Percentiles rank a stretch among this genome's conserved stretches.
These are phyloP conservation scores for Aspergillus unguis DNA, from an alignment of 2,329 filamentous ascomycete species.

Conservation along the genomic window DNA sequence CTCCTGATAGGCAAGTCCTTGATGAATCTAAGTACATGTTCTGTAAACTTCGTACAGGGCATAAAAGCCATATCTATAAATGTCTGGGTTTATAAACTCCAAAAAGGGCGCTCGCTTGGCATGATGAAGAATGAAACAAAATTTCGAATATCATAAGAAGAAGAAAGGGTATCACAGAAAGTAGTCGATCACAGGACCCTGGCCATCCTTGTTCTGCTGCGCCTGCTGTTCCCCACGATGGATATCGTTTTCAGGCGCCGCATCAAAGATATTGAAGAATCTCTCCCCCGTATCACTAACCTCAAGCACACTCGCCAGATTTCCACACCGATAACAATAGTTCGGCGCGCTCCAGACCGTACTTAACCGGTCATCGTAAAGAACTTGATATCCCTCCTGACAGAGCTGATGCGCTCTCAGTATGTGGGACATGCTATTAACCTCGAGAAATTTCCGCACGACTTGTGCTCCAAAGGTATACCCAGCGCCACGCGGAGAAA, in stretches of 20 bases:
- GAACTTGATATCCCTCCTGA: slow-evolving; percentile 94
- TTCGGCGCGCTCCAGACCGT: slow-evolving; percentile 99
- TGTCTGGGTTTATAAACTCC: slow-evolving; percentile 29
- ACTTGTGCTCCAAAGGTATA: slow-evolving; percentile 98
- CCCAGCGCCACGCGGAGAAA: slow-evolving; percentile 87
- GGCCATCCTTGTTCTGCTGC: slow-evolving; percentile 65
- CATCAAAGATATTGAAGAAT: slow-evolving; percentile 97
- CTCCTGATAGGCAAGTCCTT: neutral
- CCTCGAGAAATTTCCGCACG: slow-evolving; percentile 94
- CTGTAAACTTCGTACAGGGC: slow-evolving; percentile 15
- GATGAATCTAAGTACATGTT: slow-evolving; percentile 13
- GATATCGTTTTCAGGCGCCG: slow-evolving; percentile 85
- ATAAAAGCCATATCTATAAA: slow-evolving; percentile 26
- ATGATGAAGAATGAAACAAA: slow-evolving; percentile 12
- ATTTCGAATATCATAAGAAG: slow-evolving; percentile 14
- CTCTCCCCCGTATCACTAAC: slow-evolving; percentile 89
- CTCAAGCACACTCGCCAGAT: slow-evolving; percentile 94
- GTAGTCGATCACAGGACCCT: slow-evolving; percentile 66
- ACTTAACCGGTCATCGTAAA: slow-evolving; percentile 90
- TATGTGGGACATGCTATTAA: slow-evolving; percentile 97
- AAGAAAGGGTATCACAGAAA: slow-evolving; percentile 58
- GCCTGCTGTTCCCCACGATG: slow-evolving; percentile 78
- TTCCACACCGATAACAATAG: slow-evolving; percentile 92
- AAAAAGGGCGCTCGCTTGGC: slow-evolving; percentile 16
- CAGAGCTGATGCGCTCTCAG: slow-evolving; percentile 96